Percentiles rank a stretch among this genome's conserved stretches.
Evolutionary conservation across 2,329 filamentous ascomycete genomes (phyloP).

Genomic region (Pseudogymnoascus sp.): DNA sequence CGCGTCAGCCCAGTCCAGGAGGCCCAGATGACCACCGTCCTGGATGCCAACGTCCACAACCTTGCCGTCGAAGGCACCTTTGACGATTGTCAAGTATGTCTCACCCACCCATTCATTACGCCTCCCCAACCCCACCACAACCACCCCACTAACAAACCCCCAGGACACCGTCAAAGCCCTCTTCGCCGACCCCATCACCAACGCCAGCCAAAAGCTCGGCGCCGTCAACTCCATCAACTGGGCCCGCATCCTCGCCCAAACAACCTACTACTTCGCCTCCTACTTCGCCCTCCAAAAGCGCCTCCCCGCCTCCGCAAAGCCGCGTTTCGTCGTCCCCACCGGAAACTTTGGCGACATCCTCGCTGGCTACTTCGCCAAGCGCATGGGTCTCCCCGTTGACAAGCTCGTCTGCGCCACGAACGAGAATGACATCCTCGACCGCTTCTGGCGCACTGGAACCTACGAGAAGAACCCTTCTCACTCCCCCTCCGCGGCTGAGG

Average conservation of each 20-base stretch:
- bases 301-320: constrained; percentile 46
- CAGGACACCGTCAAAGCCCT: constrained; percentile 88
- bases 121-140: not conserved
- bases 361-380: constrained; percentile 83
- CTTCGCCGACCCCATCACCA: constrained; percentile 78
- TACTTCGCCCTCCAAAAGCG: constrained; percentile 73
- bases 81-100: constrained; percentile 77
- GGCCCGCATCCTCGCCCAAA: constrained; percentile 90
- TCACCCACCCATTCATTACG: not conserved
- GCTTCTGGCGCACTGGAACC: constrained; percentile 83
- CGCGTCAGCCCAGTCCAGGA: constrained; percentile 89
- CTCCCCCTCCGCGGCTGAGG: constrained; percentile 47
- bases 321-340: constrained; percentile 82
- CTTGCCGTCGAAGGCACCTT: constrained; percentile 84
- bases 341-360: constrained; percentile 97
- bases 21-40: constrained; percentile 91
- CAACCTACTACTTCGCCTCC: constrained; percentile 92
- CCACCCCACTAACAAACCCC: constrained; percentile 10
- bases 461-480: constrained; percentile 77
- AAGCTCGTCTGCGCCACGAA: constrained; percentile 92
- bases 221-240: constrained; percentile 98
- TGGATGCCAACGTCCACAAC: constrained; percentile 89
- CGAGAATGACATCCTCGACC: constrained; percentile 92
- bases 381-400: constrained; percentile 80
- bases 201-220: constrained; percentile 72